These are phyloP conservation scores for Podaxis rugospora DNA, from an alignment of 768 basidiomycete genomes.

Conservation along the genomic window DNA sequence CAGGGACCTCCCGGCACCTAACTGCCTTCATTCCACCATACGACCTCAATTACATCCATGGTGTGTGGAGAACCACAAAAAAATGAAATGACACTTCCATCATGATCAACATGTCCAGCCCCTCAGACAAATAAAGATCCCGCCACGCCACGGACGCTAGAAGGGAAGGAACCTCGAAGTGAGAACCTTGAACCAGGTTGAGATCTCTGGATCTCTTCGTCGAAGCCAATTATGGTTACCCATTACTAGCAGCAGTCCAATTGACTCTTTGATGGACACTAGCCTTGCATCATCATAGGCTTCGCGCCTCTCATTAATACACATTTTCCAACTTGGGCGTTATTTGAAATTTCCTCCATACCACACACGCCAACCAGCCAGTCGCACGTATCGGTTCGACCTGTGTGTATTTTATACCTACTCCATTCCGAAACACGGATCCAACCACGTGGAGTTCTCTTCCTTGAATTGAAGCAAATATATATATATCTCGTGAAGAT, in stretches of 20 bases:
- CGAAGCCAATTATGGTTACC: not conserved
- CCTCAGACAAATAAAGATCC: not conserved
- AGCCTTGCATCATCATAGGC: not conserved
- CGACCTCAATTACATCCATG: not conserved
- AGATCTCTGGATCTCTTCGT: constrained; percentile 2
- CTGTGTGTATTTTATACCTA: not conserved
- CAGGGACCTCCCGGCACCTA: not conserved
- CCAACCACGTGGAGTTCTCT: constrained; percentile 2
- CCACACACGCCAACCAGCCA: not conserved
- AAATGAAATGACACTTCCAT: not conserved
- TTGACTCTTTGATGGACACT: not conserved
- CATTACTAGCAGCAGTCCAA: not conserved
- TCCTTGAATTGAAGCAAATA: not conserved
- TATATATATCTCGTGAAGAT: not conserved
- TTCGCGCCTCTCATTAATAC: not conserved
- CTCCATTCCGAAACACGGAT: not conserved
- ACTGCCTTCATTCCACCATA: not conserved
- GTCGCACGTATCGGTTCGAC: not conserved
- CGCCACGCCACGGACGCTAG: not conserved
- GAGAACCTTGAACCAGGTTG: constrained; percentile 7
- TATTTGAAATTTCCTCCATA: not conserved
- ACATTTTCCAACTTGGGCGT: not conserved
- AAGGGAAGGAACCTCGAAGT: constrained; percentile 2
- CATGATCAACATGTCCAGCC: not conserved
- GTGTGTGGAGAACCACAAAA: not conserved